Evolutionary conservation across 2,329 filamentous ascomycete genomes (phyloP), one percentile per base, ranked within the genome.

Genomic region (Byssothecium circinans): DNA sequence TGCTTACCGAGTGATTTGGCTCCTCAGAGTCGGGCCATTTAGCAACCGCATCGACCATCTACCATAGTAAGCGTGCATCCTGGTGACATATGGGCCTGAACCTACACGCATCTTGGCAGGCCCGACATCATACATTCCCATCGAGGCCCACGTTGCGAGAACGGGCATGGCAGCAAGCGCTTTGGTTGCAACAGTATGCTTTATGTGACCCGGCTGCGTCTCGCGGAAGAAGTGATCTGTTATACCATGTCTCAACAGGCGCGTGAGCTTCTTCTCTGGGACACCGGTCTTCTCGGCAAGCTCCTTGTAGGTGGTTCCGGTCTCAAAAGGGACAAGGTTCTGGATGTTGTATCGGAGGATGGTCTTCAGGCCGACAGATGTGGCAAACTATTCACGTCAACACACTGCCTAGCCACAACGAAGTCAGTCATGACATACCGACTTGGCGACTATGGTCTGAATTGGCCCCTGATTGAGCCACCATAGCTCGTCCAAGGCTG

Each of bases 1-100:
- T 39, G 34, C 41, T 38, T 18, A 47, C 50, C 41, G 50, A 33
- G 27, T 53, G 43, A 39, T 50, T 50, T 43, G 50, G 43, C 44
- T 53, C 50, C 17, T 50, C 43, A 14, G 47, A 47, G 29, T 43
- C 47, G 2, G 50, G 50, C 50, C 50, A 53, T 41, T 48, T 54
- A 4, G 29, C 44, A 38, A 54, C 19, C 30, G 51, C 51, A 45
- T 52, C 49, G 22, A 52, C 41, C 23, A 48, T 42, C 44, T 51
- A 33, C 39, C 39, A 44, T 43, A 42, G 50, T 45, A 43, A 46
- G 38, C 39, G 45, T 46, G 27, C n/a, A 36, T 45, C 27, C 18
- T 42, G 38, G 36, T 43, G 38, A 42, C 50, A 42, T 47, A 27
- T 43, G 25, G 2, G 39, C 42, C 29, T 18, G 18, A 36, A 52